A percentile compares a stretch with the other conserved stretches of the same genome.
phyloP scores from a whole-genome alignment of 768 basidiomycete genomes.

The Panaeolus cyanescens region DNA sequence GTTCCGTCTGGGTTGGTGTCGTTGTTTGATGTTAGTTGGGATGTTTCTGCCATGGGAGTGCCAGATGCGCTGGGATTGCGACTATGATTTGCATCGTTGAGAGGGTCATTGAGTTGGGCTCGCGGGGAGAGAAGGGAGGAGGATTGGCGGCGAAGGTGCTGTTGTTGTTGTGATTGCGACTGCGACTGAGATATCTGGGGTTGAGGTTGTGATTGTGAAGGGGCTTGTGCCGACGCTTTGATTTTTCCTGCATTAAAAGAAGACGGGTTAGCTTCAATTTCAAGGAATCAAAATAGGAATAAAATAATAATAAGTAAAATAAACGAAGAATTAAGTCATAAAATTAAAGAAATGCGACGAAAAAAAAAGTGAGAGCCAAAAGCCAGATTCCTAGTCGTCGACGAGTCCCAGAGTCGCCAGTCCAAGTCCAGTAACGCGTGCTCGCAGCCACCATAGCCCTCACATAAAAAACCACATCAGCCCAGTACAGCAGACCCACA shows the following conservation, averaged over 20 bases:
- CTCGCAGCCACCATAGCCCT: background rate
- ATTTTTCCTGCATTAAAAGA: background rate
- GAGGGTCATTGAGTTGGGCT: background rate
- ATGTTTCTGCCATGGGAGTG: background rate
- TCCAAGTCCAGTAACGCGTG: background rate
- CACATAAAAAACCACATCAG: background rate
- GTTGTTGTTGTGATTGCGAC: slow-evolving; percentile 3
- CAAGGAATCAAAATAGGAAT: background rate
- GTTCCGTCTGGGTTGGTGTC: background rate
- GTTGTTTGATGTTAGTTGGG: background rate
- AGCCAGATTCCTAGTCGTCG: background rate
- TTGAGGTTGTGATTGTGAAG: background rate
- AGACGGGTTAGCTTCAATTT: background rate
- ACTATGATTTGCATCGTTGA: background rate
- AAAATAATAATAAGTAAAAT: background rate
- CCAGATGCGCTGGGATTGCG: background rate
- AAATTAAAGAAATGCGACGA: background rate
- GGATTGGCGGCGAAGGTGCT: background rate
- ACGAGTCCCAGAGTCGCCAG: no score
- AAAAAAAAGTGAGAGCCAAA: background rate
- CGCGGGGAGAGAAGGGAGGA: background rate
- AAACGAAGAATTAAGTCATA: background rate
- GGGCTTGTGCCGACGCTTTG: background rate
- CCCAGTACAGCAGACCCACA: background rate
- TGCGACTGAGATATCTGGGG: background rate